Base-by-base conservation (phyloP, 257 asterid species). In the Linaria vulgaris region DNA sequence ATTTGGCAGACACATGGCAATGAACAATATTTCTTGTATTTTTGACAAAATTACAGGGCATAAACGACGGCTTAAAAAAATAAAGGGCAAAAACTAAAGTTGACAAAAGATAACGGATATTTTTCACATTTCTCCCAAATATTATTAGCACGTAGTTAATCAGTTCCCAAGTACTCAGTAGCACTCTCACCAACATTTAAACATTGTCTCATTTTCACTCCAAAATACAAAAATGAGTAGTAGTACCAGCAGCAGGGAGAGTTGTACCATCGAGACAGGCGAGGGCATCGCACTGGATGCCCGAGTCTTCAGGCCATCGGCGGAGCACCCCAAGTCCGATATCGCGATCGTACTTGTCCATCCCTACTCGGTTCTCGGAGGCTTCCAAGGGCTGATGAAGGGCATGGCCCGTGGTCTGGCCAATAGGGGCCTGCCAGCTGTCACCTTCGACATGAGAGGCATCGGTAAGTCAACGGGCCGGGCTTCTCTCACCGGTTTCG, bases 391-490 rank as follows among this genome's bases (percentile, higher is more conserved):
- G 7, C 73, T 88, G 50, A 84, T 84, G 87, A 84, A 77, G 59
- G 96, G 96, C 49, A 86, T 84, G 30, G 97, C 91, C 6, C 69
- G 80, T 15, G 85, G 90, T 20, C 74, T 90, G 58, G 86, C 90
- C 64, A 69, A 70, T 53, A 71, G 73, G 24, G 97, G 95, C 4
- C 63, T 84, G 9, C 61, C 80, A 27, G 78, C 95, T 60, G 31
- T 90, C 72, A 90, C 95, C 52, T 90, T 83, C 75, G 88, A 90
- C 69, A 84, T 82, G 76, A 78, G 97, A 44, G 95, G 95, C 6
- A 86, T 80, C 68, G 95, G 97, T n/a, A 85, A 80, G 62, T 90
- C 97, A 70, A 85, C 84, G 54, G 97, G 95, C 49, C 82, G 89
- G 41, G 72, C 97, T 23, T 90, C 97, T 4, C 56, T 87, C 59